These are phyloP conservation scores for Colletotrichum zoysiae DNA, from an alignment of 2,329 filamentous ascomycete genomes.

Conservation along the genomic window DNA sequence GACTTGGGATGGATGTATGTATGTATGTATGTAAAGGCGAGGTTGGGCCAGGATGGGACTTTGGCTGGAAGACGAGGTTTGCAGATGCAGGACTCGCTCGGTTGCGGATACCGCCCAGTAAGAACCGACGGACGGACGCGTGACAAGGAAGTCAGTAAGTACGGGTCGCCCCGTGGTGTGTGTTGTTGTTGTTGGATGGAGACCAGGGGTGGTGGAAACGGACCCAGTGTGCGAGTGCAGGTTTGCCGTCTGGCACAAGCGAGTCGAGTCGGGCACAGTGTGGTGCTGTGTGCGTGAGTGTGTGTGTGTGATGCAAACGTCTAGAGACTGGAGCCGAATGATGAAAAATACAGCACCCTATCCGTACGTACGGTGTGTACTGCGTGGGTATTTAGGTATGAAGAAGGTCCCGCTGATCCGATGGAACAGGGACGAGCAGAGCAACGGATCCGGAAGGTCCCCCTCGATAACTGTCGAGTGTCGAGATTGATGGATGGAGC, in stretches of 20 bases:
- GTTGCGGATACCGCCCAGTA: conserved; percentile 22
- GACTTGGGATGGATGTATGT: conserved; percentile 21
- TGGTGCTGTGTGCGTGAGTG: too few species aligned
- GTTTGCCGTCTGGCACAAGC: conserved; percentile 9
- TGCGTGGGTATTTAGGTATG: neutral
- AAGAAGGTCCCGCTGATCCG: conserved; percentile 14
- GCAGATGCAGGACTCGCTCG: conserved; percentile 32
- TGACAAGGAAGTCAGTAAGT: conserved; percentile 30
- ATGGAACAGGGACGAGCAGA: conserved; percentile 15
- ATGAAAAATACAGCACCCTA: neutral
- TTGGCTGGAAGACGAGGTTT: conserved; percentile 32
- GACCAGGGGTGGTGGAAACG: conserved; percentile 22
- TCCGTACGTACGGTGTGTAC: too few species aligned
- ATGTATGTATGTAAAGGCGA: too few species aligned
- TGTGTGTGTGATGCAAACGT: conserved; percentile 1
- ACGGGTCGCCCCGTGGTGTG: conserved; percentile 40
- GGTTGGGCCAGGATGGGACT: conserved; percentile 24
- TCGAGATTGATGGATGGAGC: conserved; percentile 9
- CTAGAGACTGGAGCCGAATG: conserved; percentile 5
- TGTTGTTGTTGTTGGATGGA: conserved; percentile 33
- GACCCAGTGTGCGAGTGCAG: conserved; percentile 23
- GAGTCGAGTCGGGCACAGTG: conserved; percentile 6
- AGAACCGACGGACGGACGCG: conserved; percentile 34
- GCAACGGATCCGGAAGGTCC: conserved; percentile 20
- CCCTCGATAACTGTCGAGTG: neutral